phyloP scores from a whole-genome alignment of 495 filamentous ascomycete genomes.

The Haplographium delicatum region DNA sequence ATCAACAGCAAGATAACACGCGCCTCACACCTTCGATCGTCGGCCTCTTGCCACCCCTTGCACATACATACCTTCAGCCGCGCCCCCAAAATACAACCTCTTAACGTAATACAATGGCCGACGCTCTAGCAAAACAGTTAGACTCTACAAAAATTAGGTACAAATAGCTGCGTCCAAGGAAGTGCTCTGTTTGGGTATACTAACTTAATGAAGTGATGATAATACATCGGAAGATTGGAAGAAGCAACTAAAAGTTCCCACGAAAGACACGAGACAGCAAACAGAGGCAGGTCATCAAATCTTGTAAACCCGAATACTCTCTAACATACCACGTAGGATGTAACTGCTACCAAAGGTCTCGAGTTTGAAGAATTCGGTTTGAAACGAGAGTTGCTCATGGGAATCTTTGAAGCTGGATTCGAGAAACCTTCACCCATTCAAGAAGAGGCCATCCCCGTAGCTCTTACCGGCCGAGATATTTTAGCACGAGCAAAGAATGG shows the following conservation, averaged over 20 bases:
- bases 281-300: slow-evolving; percentile 86
- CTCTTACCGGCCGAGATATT: slow-evolving; percentile 90
- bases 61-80: background rate
- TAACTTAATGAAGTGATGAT: slow-evolving; percentile 35
- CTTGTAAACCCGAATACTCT: too few species aligned
- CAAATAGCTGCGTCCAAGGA: background rate
- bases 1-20: background rate
- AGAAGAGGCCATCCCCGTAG: slow-evolving; percentile 97
- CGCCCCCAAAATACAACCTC: background rate
- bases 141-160: slow-evolving; percentile 60
- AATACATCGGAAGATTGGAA: slow-evolving; percentile 67
- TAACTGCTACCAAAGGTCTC: slow-evolving; percentile 92
- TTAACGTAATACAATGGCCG: slow-evolving; percentile 22
- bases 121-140: slow-evolving; percentile 60
- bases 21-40: background rate
- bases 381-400: slow-evolving; percentile 93
- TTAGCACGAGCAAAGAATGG: slow-evolving; percentile 97
- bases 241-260: slow-evolving; percentile 67
- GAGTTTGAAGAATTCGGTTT: slow-evolving; percentile 97
- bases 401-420: slow-evolving; percentile 97
- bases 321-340: slow-evolving; percentile 62
- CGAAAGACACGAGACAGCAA: slow-evolving; percentile 82
- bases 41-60: background rate
- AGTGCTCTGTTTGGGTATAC: too few species aligned
- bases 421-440: slow-evolving; percentile 98